These are phyloP conservation scores for Murraya koenigii DNA, from an alignment of 345 rosid species.

Conservation along the genomic window DNA sequence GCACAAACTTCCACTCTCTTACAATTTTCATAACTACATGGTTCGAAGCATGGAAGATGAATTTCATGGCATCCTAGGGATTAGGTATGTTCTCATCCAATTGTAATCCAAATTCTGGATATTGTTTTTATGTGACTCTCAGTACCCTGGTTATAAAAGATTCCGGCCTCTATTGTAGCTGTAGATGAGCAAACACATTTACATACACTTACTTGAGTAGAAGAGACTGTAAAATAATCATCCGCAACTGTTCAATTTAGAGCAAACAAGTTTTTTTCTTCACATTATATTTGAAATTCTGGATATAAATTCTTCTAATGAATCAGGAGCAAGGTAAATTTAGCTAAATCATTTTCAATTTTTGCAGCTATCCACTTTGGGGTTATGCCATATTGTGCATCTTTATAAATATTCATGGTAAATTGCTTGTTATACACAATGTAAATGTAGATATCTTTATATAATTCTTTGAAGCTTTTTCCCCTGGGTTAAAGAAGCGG, in stretches of 20 bases:
- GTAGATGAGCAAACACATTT: background rate
- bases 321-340: background rate
- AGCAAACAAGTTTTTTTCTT: background rate
- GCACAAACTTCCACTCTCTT: conserved; percentile 79
- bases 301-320: background rate
- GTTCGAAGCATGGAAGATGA: conserved; percentile 99
- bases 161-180: background rate
- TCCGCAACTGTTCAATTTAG: background rate
- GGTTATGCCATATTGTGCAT: conserved; percentile 82
- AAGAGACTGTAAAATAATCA: background rate
- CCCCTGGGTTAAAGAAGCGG: background rate
- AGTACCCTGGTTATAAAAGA: background rate
- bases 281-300: background rate
- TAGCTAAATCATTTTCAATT: conserved; percentile 6
- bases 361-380: conserved; percentile 92
- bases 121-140: background rate
- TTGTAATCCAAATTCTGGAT: background rate
- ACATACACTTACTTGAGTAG: background rate
- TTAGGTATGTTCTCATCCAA: conserved; percentile 48
- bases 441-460: background rate
- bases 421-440: background rate
- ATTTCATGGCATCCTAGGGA: conserved; percentile 91
- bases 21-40: conserved; percentile 87
- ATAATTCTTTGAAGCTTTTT: background rate
- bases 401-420: conserved; percentile 89